A percentile compares a stretch with the other conserved stretches of the same genome.
Evolutionary conservation across 805 yeast genomes (phyloP).

Genomic region (Yamadazyma sp.): DNA sequence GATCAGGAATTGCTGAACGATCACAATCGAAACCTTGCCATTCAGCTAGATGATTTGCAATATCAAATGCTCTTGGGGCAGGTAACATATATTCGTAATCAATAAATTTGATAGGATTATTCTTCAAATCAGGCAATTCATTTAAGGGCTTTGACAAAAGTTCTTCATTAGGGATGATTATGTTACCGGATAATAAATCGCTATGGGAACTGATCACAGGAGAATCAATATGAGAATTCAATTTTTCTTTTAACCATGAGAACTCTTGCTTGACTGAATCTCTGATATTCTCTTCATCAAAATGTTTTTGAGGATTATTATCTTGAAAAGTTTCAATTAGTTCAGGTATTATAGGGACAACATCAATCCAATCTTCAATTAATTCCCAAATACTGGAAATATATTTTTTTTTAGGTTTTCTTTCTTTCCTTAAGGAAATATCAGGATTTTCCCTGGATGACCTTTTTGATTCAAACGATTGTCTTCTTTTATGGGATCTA

Average conservation of each 20-base stretch:
- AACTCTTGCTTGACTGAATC: constrained; percentile 49
- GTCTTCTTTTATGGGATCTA: constrained; percentile 10
- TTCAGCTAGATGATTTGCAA: constrained; percentile 71
- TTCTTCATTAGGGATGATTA: constrained; percentile 50
- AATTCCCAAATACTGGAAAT: constrained; percentile 57
- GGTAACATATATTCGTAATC: constrained; percentile 74
- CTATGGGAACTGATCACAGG: constrained; percentile 66
- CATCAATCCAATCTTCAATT: constrained; percentile 58
- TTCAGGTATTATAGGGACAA: constrained; percentile 51
- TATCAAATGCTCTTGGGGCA: constrained; percentile 71
- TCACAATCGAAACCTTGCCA: constrained; percentile 84
- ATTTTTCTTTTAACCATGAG: constrained; percentile 47
- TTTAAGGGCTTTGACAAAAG: constrained; percentile 5
- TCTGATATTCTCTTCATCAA: constrained; percentile 25
- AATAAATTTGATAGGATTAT: constrained; percentile 53
- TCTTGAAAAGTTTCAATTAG: constrained; percentile 33
- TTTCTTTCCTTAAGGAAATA: constrained; percentile 7
- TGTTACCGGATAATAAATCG: constrained; percentile 72
- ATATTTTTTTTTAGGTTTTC: constrained; percentile 23
- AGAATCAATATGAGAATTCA: constrained; percentile 37
- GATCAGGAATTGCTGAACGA: constrained; percentile 54
- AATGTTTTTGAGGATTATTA: constrained; percentile 21
- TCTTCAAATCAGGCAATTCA: constrained; percentile 17
- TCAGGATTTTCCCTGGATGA: not conserved
- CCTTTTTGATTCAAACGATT: constrained; percentile 6